Evolutionary conservation across 257 asterid genomes (phyloP).

Genomic region (Solanum pennellii): DNA sequence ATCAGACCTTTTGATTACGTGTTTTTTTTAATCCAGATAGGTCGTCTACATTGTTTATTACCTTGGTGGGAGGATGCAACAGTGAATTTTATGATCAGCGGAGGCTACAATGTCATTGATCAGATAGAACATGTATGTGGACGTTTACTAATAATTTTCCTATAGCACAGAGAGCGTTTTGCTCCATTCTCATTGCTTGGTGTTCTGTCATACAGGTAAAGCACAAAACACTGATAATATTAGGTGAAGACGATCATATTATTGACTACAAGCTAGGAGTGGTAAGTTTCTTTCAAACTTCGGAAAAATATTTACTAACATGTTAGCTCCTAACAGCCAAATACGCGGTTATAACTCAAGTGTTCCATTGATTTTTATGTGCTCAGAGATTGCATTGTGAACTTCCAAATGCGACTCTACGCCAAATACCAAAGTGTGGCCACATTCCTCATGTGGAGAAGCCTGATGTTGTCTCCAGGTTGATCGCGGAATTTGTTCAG

Average conservation of each 20-base stretch:
- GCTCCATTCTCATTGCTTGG: not conserved
- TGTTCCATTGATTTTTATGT: not conserved
- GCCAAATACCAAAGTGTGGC: conserved; percentile 72
- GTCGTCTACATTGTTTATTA: conserved; percentile 70
- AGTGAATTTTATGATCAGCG: conserved; percentile 81
- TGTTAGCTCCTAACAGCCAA: not conserved
- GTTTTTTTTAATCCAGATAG: conserved; percentile 32
- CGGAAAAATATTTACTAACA: not conserved
- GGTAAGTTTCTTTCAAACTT: conserved; percentile 29
- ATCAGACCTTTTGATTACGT: too few species aligned
- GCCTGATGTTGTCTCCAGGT: conserved; percentile 54
- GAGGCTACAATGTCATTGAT: conserved; percentile 65
- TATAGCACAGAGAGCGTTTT: not conserved
- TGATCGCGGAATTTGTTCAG: conserved; percentile 47
- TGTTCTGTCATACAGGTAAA: conserved; percentile 40
- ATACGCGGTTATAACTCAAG: not conserved
- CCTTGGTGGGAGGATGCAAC: conserved; percentile 97
- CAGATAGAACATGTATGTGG: conserved; percentile 41
- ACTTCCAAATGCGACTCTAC: conserved; percentile 64
- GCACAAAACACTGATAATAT: conserved; percentile 71
- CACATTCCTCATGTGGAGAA: conserved; percentile 93
- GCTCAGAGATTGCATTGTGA: conserved; percentile 70
- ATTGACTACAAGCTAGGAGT: conserved; percentile 70
- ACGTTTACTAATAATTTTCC: not conserved
- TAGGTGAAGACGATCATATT: conserved; percentile 86